A percentile compares a stretch with the other conserved stretches of the same genome.
These are phyloP conservation scores for Eucalyptus marginata DNA, from an alignment of 345 rosid species.

Conservation along the genomic window DNA sequence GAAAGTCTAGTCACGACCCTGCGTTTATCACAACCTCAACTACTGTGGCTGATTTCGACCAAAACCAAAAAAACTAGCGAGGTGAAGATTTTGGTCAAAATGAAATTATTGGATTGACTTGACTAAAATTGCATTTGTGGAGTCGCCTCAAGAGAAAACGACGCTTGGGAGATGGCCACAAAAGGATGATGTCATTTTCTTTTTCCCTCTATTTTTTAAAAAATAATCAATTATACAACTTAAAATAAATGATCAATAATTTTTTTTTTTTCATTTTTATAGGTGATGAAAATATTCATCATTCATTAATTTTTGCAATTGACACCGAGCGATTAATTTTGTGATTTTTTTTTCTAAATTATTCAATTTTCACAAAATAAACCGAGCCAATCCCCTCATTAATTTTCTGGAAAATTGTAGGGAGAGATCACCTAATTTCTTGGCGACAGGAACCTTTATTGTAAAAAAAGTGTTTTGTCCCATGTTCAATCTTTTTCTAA, in stretches of 20 bases:
- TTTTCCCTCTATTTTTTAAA: background rate
- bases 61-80: no score
- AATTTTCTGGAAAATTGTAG: background rate
- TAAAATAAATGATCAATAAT: background rate
- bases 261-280: background rate
- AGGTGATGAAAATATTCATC: background rate
- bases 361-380: background rate
- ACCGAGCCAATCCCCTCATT: accelerated
- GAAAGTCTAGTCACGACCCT: background rate
- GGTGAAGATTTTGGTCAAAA: background rate
- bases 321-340: accelerated
- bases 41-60: background rate
- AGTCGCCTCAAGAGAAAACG: background rate
- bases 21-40: background rate
- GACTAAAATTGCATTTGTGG: background rate
- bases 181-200: background rate
- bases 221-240: background rate
- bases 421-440: background rate
- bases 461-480: background rate
- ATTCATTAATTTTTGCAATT: background rate
- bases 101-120: background rate
- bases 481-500: background rate
- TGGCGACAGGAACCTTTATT: background rate
- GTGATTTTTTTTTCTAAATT: accelerated
- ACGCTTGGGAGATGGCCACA: background rate